These are phyloP conservation scores for Trametes villosa DNA, from an alignment of 768 basidiomycete genomes.

Conservation along the genomic window DNA sequence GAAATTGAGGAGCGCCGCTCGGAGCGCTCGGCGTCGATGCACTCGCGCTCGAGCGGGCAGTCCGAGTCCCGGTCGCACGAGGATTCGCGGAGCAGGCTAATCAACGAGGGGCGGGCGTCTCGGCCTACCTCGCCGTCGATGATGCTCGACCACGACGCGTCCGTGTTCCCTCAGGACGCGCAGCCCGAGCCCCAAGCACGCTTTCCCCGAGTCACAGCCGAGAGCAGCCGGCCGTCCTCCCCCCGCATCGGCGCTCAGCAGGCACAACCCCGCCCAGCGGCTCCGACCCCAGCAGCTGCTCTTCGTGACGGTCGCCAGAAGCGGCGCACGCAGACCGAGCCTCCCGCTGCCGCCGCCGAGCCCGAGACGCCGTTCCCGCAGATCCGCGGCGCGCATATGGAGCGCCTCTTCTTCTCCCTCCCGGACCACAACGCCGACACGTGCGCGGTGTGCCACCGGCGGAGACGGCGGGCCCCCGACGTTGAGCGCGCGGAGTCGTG, in stretches of 20 bases:
- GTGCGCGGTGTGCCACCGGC: slow-evolving; percentile 67
- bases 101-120: slow-evolving; percentile 1
- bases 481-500: slow-evolving; percentile 26
- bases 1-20: slow-evolving; percentile 72
- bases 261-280: slow-evolving; percentile 36
- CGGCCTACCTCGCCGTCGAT: slow-evolving; percentile 16
- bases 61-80: slow-evolving; percentile 19
- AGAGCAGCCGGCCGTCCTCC: slow-evolving; percentile 12
- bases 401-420: slow-evolving; percentile 80
- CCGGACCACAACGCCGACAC: slow-evolving; percentile 75
- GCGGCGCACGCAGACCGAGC: slow-evolving; percentile 13
- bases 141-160: slow-evolving; percentile 3
- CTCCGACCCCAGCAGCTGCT: slow-evolving; percentile 43
- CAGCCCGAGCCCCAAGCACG: background rate
- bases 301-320: slow-evolving; percentile 10
- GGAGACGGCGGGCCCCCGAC: slow-evolving; percentile 33
- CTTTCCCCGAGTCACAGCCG: background rate
- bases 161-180: background rate
- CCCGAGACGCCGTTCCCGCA: slow-evolving; percentile 71
- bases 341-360: background rate
- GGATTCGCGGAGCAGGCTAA: slow-evolving; percentile 13
- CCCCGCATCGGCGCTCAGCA: background rate
- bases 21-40: slow-evolving; percentile 43
- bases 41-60: slow-evolving; percentile 24
- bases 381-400: slow-evolving; percentile 78